Evolutionary conservation across 2,329 filamentous ascomycete genomes (phyloP), one percentile per base, ranked within the genome.

Genomic region (Alternaria brassicicola): DNA sequence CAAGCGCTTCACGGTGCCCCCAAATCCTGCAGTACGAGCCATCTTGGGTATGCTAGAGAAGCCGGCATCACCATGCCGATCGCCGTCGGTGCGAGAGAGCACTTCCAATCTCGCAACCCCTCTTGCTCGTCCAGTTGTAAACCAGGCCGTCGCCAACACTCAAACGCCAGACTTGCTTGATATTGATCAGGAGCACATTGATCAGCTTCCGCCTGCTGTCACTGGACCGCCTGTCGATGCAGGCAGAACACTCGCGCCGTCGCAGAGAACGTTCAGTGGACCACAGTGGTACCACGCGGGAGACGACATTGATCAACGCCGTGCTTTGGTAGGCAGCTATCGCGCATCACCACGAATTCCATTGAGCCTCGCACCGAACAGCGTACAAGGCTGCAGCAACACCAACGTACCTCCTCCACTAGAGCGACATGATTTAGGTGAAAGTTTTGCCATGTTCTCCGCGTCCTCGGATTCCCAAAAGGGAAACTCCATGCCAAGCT

Each of bases 361-460:
- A 13, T 72, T 86, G 43, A 81, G 77, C 23, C 76, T 85, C 45
- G 83, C 84, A 52, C 74, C 75, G 46, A 75, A 80, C 70, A 68
- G 64, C 71, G 75, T 59, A 68, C 68, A 64, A 66, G 75, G 52
- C n/a, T n/a, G n/a, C 64, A 68, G 63, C 78, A 78, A 65, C 54
- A 73, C 75, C 39, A 65, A 63, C 8, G 67, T 72, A 15, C 73
- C 75, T 21, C 76, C 71, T 30, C 66, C 71, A 13, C 66, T 82
- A 61, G 69, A 79, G 48, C 81, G 84, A 33, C 84, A 86, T 65
- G 82, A 86, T 64, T 88, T 85, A 23, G 81, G 82, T 6, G 86
- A 88, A 61, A 88, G 85, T 70, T 88, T 88, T 64, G 78, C 82
- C 21, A 87, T 88, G 83, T 87, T 88, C 62, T 87, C 85, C 36